Conservation (phyloP, 2,329 filamentous ascomycete species). For the Esteya vermicola region DNA sequence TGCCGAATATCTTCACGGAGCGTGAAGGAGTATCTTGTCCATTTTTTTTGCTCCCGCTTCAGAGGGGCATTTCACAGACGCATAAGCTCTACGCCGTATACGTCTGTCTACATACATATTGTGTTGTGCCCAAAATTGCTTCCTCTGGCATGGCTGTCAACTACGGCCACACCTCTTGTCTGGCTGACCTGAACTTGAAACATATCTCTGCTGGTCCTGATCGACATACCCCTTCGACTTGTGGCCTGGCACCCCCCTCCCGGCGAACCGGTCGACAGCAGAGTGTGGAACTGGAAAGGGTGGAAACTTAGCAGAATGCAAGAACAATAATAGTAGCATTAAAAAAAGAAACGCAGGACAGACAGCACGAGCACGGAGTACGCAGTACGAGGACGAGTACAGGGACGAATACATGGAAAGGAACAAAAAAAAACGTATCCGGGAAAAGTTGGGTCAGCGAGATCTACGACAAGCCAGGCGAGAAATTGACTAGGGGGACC, state of each 20-base stretch:
- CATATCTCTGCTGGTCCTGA: conserved; percentile 10
- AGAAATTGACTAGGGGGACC: conserved; percentile 1
- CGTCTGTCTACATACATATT: no score
- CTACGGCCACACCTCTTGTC: background rate
- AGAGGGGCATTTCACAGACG: background rate
- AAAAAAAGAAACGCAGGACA: no score
- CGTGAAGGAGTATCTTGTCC: background rate
- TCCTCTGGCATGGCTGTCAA: no score
- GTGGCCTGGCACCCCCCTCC: background rate
- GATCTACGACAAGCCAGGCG: conserved; percentile 4
- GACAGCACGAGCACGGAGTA: background rate
- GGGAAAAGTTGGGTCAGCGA: background rate
- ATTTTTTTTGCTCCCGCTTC: background rate
- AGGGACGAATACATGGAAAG: background rate
- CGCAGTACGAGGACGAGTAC: background rate
- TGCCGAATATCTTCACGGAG: conserved; percentile 9
- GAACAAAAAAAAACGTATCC: background rate
- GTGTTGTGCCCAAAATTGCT: no score
- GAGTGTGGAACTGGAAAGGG: conserved; percentile 6
- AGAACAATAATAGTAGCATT: background rate
- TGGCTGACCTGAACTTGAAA: conserved; percentile 7
- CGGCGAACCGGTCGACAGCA: conserved; percentile 2
- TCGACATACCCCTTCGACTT: conserved; percentile 8
- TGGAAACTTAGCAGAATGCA: no score
- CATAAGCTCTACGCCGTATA: background rate